A percentile compares a stretch with the other conserved stretches of the same genome.
These are phyloP conservation scores for Chrysoporthe cubensis DNA, from an alignment of 2,329 filamentous ascomycete genomes.

Conservation along the genomic window DNA sequence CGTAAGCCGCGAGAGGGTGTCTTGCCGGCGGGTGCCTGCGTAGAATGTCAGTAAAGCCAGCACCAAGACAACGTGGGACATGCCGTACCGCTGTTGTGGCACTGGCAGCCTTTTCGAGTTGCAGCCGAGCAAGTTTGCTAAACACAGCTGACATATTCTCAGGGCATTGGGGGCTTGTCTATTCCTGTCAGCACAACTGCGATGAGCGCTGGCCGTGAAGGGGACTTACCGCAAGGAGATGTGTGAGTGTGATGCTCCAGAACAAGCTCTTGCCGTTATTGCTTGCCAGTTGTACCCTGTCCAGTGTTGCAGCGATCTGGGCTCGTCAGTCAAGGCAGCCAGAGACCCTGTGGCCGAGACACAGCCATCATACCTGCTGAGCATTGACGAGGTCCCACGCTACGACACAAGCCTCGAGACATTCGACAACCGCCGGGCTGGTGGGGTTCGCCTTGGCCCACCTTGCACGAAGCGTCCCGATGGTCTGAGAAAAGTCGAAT, in stretches of 20 bases:
- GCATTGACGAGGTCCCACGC: slow-evolving; percentile 61
- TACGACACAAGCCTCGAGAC: slow-evolving; percentile 56
- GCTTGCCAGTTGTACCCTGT: slow-evolving; percentile 53
- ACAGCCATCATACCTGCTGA: slow-evolving; percentile 51
- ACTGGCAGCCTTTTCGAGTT: slow-evolving; percentile 55
- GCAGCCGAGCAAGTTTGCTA: slow-evolving; percentile 53
- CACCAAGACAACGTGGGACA: too few relatives aligned
- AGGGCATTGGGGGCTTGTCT: slow-evolving; percentile 52
- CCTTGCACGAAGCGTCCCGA: slow-evolving; percentile 54
- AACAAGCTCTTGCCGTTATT: slow-evolving; percentile 55
- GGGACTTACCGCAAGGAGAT: slow-evolving; percentile 54
- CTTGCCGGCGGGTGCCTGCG: slow-evolving; percentile 16
- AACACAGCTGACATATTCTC: slow-evolving; percentile 57
- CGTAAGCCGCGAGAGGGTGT: slow-evolving; percentile 41
- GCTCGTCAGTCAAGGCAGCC: slow-evolving; percentile 1
- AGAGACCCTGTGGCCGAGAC: not conserved
- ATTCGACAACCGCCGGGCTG: slow-evolving; percentile 45
- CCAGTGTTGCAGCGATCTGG: slow-evolving; percentile 58
- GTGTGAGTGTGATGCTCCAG: slow-evolving; percentile 58
- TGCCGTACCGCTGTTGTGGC: slow-evolving; percentile 47
- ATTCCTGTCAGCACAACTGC: slow-evolving; percentile 30
- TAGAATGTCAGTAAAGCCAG: not conserved
- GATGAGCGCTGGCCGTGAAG: too few relatives aligned
- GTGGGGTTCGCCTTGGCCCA: slow-evolving; percentile 59
- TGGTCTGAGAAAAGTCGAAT: slow-evolving; percentile 48